Evolutionary conservation across 495 filamentous ascomycete genomes (phyloP), one percentile per base, ranked within the genome.

Genomic region (Aspergillus kassunensis): DNA sequence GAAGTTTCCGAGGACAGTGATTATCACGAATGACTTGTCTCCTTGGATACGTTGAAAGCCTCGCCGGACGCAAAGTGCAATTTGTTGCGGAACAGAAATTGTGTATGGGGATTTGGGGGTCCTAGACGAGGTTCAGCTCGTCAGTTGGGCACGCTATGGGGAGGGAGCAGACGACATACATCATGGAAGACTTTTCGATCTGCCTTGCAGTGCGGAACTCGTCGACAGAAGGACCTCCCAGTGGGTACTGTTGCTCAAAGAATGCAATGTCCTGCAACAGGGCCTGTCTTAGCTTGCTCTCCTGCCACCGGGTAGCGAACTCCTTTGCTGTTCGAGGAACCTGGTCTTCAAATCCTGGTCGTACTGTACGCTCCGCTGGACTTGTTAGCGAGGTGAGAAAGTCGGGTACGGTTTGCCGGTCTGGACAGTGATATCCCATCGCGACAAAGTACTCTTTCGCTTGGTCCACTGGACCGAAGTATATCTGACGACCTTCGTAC

Each of bases 351-450:
- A 69, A 88, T 0, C 89, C 89, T 2, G 65, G 48, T 43, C 79
- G 78, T 15, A 87, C 75, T 15, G 80, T 71, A 24, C 88, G 80
- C 53, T 89, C 83, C 3, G 75, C 61, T 1, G 83, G 75, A 41
- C 83, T 85, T 13, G 86, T 90, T 50, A 91, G 75, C 6, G 85
- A 87, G 0, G 87, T 90, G 4, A 90, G 67, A 68, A 90, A 91
- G 68, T 90, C 88, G 45, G 85, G 80, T 3, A 81, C 86, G 0
- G 75, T 90, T 75, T 81, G 73, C 65, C 82, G 67, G 57, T 80
- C 74, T 54, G 80, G 81, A 71, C 85, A 71, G 50, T 74, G 51
- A 69, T 80, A 88, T 6, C 84, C 84, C 68, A 85, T 78, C n/a
- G 65, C 64, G 42, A 72, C 72, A 57, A 89, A 88, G 63, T 85